Evolutionary conservation across 2,329 filamentous ascomycete species (phyloP), one percentile per base, ranked within the genome.

Genomic region (Aureobasidium sp.): DNA sequence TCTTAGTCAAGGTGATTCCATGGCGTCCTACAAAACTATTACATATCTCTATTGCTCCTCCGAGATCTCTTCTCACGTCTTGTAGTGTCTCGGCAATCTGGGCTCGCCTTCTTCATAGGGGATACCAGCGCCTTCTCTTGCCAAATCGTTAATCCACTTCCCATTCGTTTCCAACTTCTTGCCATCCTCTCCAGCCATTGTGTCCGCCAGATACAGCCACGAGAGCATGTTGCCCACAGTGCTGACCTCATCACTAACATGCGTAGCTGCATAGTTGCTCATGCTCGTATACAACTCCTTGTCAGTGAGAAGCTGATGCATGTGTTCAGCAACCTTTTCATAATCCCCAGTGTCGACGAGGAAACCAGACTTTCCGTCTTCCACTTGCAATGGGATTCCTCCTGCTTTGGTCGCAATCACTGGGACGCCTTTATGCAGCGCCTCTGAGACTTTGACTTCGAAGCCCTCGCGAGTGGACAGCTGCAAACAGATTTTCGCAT

Each of bases 371-470:
- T 88, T 82, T 37, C 79, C 78, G 66, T 92, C 77, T 70, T 88
- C 80, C 60, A 94, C 81, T 70, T 94, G 89, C 4, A 93, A 77
- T 0, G 89, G 88, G 57, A 94, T 92, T 11, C 89, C 89, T n/a
- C 89, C 89, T 1, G 86, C 85, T 21, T 79, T 78, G 1, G 87
- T 89, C 3, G 86, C 88, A 64, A 94, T 90, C 67, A 91, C 81
- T 1, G 89, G 89, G 2, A 87, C 83, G 15, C 89, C 89, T 46
- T 90, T 89, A 69, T 92, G 89, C 23, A 93, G 78, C 1, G 88
- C 89, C 73, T 94, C 90, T 0, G 87, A 90, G 5, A 94, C 88
- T 73, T 94, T 94, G 67, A 94, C 86, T 73, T 94, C 89, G 67
- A 94, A 94, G 0, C 89, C 89, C 70, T 94, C 89, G 37, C 88